Percentiles rank a stretch among this genome's conserved stretches.
Evolutionary conservation across 2,329 filamentous ascomycete species (phyloP).

Genomic region (Pyrenophora tritici-repentis): DNA sequence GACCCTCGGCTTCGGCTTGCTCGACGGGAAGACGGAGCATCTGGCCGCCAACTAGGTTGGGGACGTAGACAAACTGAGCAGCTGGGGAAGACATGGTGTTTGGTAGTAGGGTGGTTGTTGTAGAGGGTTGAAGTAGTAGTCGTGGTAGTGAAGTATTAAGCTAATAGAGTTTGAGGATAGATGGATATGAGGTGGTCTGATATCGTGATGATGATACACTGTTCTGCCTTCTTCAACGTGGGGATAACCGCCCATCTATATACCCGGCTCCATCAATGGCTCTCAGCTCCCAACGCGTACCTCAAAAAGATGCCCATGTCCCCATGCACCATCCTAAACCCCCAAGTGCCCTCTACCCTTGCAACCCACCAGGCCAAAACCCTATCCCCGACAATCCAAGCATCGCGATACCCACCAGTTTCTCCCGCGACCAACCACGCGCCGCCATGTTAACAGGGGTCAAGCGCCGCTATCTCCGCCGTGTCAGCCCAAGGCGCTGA

Average conservation of each 20-base stretch:
- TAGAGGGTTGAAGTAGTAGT: not conserved
- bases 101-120: slow-evolving; percentile 3
- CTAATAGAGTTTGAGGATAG: too few relatives aligned
- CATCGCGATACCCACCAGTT: slow-evolving; percentile 9
- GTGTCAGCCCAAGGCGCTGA: slow-evolving; percentile 20
- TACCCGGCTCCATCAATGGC: not conserved
- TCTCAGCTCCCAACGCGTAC: slow-evolving; percentile 1
- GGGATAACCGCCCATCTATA: slow-evolving; percentile 12
- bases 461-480: slow-evolving; percentile 16
- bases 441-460: slow-evolving; percentile 2
- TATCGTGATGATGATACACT: slow-evolving; percentile 2
- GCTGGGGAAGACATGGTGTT: slow-evolving; percentile 36
- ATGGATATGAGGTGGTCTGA: too few relatives aligned
- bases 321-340: slow-evolving; percentile 6
- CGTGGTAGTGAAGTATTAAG: not conserved
- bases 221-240: not conserved
- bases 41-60: slow-evolving; percentile 46
- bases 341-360: slow-evolving; percentile 25
- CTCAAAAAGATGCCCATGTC: slow-evolving; percentile 1
- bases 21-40: slow-evolving; percentile 44
- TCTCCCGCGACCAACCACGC: slow-evolving; percentile 6
- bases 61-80: slow-evolving; percentile 46
- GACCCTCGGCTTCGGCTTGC: slow-evolving; percentile 27
- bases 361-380: slow-evolving; percentile 24
- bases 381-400: slow-evolving; percentile 27